Conservation (phyloP, 2,329 filamentous ascomycete species). For the Exophiala oligosperma region DNA sequence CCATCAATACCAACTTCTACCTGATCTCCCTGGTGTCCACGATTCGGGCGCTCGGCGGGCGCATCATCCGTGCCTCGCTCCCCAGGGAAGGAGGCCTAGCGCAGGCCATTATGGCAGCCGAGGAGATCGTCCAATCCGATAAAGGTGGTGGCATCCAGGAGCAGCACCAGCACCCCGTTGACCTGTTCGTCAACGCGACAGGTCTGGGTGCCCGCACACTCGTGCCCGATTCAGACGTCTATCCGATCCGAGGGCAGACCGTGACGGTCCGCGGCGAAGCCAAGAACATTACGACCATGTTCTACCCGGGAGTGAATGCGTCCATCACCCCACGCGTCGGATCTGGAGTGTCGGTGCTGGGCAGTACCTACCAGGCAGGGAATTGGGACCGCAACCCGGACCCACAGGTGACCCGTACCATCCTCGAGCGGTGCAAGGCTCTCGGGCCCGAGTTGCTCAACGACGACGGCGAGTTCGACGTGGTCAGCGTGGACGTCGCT, state of each 20-base stretch:
- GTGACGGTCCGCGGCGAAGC: background rate
- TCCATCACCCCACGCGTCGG: constrained; percentile 4
- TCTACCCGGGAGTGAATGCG: background rate
- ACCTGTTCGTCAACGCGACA: constrained; percentile 1
- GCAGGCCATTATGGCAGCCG: background rate
- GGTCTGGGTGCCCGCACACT: background rate
- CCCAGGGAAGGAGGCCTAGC: background rate
- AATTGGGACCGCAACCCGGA: constrained; percentile 3
- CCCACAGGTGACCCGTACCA: background rate
- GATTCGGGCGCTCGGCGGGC: background rate
- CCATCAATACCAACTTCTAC: constrained; percentile 2
- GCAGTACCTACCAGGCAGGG: background rate
- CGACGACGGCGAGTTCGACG: constrained; percentile 1
- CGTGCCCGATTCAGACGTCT: background rate
- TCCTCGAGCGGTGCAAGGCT: background rate
- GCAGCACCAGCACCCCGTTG: background rate
- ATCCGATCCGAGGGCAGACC: constrained; percentile 3
- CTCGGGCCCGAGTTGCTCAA: constrained; percentile 1
- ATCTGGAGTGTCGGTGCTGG: background rate
- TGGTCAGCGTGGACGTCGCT: constrained; percentile 3
- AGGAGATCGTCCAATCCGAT: background rate
- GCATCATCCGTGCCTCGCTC: background rate
- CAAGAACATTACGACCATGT: constrained; percentile 6
- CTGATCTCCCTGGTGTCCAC: background rate
- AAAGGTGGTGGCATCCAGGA: too few species aligned